Conservation (phyloP, 2,329 filamentous ascomycete species). For the Chrysoporthe austroafricana region DNA sequence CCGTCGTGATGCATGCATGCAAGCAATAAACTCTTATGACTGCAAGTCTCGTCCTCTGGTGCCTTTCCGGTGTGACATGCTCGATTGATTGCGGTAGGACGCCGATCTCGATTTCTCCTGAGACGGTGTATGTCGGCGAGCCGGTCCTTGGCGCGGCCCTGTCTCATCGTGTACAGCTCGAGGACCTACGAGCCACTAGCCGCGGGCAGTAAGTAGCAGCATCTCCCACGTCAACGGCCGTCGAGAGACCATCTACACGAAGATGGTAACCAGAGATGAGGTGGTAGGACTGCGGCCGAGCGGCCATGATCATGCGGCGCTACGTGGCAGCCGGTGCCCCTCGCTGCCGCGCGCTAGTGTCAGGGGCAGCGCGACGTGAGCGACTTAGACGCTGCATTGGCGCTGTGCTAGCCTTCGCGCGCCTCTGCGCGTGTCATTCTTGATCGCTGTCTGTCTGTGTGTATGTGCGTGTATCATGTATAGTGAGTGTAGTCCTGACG, state of each 20-base stretch:
- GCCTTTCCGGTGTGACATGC: neutral
- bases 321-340: neutral
- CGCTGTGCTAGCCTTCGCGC: too few relatives aligned
- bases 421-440: too few relatives aligned
- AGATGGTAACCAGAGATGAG: neutral
- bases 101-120: neutral
- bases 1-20: constrained; percentile 11
- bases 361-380: neutral
- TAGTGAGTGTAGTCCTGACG: too few relatives aligned
- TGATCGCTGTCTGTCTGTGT: too few relatives aligned
- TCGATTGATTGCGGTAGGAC: neutral
- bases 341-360: constrained; percentile 2
- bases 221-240: too few relatives aligned
- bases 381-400: neutral
- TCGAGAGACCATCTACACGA: too few relatives aligned
- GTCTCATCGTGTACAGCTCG: too few relatives aligned
- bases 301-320: neutral
- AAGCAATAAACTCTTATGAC: constrained; percentile 15
- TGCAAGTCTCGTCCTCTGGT: neutral
- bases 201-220: too few relatives aligned
- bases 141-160: too few relatives aligned
- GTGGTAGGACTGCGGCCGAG: neutral
- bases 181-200: too few relatives aligned
- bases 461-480: too few relatives aligned
- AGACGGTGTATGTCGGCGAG: neutral